Base-by-base conservation (phyloP, 768 basidiomycete species). In the Termitomyces sp. region DNA sequence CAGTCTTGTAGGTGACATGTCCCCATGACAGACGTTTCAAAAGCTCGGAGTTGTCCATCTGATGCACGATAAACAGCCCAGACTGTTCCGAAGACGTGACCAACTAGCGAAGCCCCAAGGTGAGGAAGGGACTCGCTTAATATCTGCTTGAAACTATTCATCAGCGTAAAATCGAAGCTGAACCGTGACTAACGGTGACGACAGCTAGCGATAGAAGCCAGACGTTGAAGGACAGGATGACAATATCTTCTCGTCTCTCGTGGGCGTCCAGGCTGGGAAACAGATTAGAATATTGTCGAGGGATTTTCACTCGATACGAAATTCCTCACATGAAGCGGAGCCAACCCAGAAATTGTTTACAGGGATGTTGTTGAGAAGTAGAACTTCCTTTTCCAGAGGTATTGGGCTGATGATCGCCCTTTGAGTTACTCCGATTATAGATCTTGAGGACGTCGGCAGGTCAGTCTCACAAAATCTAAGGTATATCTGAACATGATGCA, bases 101-200 rank as follows among this genome's bases (percentile, higher is more conserved):
- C 81, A 22, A 73, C 73, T 11, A 85, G 61, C 2, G 78, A 76
- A 35, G 82, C 80, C 2, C 75, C 77, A 45, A 85, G 72, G 64
- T 84, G 82, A 7, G 84, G 84, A 40, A 82, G 74, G 0, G 82
- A 83, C 65, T 84, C 82, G 57, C 76, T 78, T 52, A 83, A 59
- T 46, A 85, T 72, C 84, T 85, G 36, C 32, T 48, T 38, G 16
- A 8, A 7, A 28, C 57, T 35, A 58, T 15, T 33, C 8, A 46
- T 53, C 15, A 33, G 56, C 63, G 51, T 59, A 7, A 28, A 18
- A 36, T 24, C 9, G 36, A 58, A 22, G 35, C 20, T 40, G 33
- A 16, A 32, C 35, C 16, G 38, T 50, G 28, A 67, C 80, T 45
- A 65, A 84, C 84, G 42, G 84, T 80, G 32, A 79, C 68, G 32